Conservation (phyloP, 179 eudicot species). For the Drosera spatulata region DNA sequence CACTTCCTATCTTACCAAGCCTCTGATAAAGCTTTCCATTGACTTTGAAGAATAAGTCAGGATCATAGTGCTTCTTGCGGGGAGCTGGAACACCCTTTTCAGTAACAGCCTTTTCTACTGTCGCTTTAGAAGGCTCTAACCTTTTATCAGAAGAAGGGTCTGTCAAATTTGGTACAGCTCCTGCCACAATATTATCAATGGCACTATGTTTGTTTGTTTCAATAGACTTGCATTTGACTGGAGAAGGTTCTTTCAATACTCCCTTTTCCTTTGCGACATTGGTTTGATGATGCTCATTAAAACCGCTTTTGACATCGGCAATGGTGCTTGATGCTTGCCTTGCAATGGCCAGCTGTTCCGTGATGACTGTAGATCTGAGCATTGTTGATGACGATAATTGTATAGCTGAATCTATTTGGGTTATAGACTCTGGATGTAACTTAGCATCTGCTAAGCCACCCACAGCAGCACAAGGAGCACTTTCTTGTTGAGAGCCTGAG, state of each 20-base stretch:
- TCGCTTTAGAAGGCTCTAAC: constrained; percentile 45
- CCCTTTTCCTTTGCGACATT: constrained; percentile 17
- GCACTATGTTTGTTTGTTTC: constrained; percentile 18
- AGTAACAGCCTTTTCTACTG: constrained; percentile 36
- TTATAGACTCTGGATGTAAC: constrained; percentile 16
- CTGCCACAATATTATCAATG: constrained; percentile 22
- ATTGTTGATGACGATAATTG: constrained; percentile 25
- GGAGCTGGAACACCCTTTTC: constrained; percentile 35
- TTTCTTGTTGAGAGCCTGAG: constrained; percentile 31
- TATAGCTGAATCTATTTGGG: constrained; percentile 18
- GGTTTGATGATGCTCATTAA: constrained; percentile 18
- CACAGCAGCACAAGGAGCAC: constrained; percentile 10
- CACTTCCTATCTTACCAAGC: constrained; percentile 98
- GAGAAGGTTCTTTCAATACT: constrained; percentile 21
- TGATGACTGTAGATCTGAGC: constrained; percentile 11
- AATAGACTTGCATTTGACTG: constrained; percentile 16
- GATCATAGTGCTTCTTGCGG: constrained; percentile 69
- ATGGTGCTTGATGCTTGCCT: constrained; percentile 23
- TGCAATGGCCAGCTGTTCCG: constrained; percentile 22
- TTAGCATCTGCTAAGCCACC: constrained; percentile 25
- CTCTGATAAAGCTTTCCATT: constrained; percentile 91
- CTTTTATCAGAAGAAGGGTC: constrained; percentile 29
- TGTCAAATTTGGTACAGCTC: constrained; percentile 25
- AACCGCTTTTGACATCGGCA: constrained; percentile 17
- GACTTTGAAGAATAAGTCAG: constrained; percentile 85